phyloP scores from a whole-genome alignment of 2,329 filamentous ascomycete genomes.

The Lojkania enalia region DNA sequence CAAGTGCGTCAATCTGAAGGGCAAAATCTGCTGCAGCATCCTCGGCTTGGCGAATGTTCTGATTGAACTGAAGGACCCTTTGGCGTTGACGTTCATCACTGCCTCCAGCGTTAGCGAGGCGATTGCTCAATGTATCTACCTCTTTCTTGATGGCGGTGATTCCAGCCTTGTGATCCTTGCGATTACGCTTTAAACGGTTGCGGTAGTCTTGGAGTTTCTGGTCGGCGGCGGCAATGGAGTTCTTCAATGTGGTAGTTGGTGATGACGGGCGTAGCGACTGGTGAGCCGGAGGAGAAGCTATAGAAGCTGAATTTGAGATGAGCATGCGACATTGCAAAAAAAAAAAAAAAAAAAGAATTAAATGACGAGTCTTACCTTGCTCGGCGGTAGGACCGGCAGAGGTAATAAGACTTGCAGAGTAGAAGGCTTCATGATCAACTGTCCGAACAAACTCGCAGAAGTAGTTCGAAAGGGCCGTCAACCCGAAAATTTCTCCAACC shows the following conservation, averaged over 20 bases:
- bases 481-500: constrained; percentile 69
- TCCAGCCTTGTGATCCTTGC: constrained; percentile 74
- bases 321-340: constrained; percentile 6
- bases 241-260: constrained; percentile 74
- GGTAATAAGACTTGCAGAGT: constrained; percentile 72
- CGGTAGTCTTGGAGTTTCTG: constrained; percentile 71
- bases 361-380: constrained; percentile 57
- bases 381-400: constrained; percentile 62
- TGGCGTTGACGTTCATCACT: constrained; percentile 76
- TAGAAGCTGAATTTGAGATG: constrained; percentile 29
- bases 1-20: constrained; percentile 65
- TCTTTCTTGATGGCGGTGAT: constrained; percentile 71
- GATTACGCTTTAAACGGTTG: constrained; percentile 67
- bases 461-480: constrained; percentile 75
- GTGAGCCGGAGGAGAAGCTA: constrained; percentile 55
- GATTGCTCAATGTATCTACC: constrained; percentile 68
- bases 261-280: constrained; percentile 72
- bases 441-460: constrained; percentile 76
- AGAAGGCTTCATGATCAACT: constrained; percentile 66
- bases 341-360: no score
- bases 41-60: constrained; percentile 71
- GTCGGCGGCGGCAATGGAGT: constrained; percentile 74
- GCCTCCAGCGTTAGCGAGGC: constrained; percentile 68
- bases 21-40: constrained; percentile 62
- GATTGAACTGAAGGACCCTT: constrained; percentile 74